Conservation (phyloP, 2,329 filamentous ascomycete species). For the Aureobasidium sp. region DNA sequence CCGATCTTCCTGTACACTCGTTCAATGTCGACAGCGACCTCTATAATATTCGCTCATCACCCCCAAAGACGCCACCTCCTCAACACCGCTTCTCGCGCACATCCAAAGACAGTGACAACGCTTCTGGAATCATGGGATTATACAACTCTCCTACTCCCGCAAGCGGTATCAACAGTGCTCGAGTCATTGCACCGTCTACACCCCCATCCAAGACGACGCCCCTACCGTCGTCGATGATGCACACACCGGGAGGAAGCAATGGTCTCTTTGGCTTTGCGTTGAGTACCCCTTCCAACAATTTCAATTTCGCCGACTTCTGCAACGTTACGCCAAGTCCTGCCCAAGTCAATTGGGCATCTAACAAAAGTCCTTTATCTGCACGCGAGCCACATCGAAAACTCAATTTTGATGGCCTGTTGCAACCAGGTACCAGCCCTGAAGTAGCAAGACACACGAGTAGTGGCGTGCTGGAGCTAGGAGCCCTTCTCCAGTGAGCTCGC, state of each 20-base stretch:
- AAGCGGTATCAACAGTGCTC: constrained; percentile 40
- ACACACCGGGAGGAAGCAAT: constrained; percentile 62
- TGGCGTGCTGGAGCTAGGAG: constrained; percentile 56
- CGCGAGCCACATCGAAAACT: constrained; percentile 66
- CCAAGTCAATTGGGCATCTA: constrained; percentile 65
- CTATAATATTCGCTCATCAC: constrained; percentile 61
- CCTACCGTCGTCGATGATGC: constrained; percentile 78
- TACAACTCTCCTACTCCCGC: constrained; percentile 87
- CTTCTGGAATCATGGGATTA: constrained; percentile 75
- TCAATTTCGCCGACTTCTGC: constrained; percentile 95
- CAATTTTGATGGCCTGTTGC: constrained; percentile 71
- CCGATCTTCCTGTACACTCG: constrained; percentile 67
- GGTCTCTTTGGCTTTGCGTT: constrained; percentile 53
- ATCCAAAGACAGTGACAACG: constrained; percentile 64
- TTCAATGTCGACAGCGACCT: constrained; percentile 50
- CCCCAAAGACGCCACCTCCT: constrained; percentile 69
- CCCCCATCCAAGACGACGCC: constrained; percentile 49
- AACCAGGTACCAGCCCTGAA: constrained; percentile 41
- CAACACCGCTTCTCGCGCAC: constrained; percentile 37
- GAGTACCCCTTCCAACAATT: constrained; percentile 72
- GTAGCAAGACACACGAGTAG: constrained; percentile 33
- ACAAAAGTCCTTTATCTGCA: constrained; percentile 61
- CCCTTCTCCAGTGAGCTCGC: constrained; percentile 1
- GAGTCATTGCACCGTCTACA: constrained; percentile 45
- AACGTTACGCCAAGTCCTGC: constrained; percentile 95